These are phyloP conservation scores for Aspergillus cavernicola DNA, from an alignment of 495 filamentous ascomycete genomes.

Conservation along the genomic window DNA sequence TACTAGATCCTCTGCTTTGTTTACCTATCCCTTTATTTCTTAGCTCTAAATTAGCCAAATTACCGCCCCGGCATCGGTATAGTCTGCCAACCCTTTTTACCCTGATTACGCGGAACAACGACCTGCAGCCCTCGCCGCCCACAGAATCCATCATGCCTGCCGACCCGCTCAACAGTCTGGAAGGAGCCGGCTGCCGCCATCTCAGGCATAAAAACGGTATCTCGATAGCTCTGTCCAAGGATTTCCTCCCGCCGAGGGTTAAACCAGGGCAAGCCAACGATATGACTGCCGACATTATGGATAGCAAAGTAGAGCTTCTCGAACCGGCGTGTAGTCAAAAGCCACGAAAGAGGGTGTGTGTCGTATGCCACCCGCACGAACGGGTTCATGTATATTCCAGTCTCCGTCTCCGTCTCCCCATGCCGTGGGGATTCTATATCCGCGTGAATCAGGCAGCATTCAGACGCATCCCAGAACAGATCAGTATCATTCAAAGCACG, in stretches of 20 bases:
- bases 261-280: constrained; percentile 50
- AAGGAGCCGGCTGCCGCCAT: no score
- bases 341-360: constrained; percentile 48
- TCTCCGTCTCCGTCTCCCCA: constrained; percentile 34
- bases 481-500: constrained; percentile 52
- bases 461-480: constrained; percentile 69
- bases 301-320: constrained; percentile 54
- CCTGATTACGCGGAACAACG: neutral
- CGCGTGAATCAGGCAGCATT: constrained; percentile 75
- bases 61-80: neutral
- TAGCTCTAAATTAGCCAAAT: neutral
- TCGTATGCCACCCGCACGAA: constrained; percentile 65
- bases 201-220: constrained; percentile 45
- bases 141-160: constrained; percentile 51
- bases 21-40: neutral
- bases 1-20: neutral
- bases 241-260: constrained; percentile 55
- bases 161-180: constrained; percentile 36
- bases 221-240: constrained; percentile 46
- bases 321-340: constrained; percentile 50
- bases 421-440: constrained; percentile 51
- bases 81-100: constrained; percentile 3
- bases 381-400: constrained; percentile 66
- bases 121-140: constrained; percentile 51
- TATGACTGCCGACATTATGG: constrained; percentile 48